Base-by-base conservation (phyloP, 306 rosid species). In the Delonix regia region DNA sequence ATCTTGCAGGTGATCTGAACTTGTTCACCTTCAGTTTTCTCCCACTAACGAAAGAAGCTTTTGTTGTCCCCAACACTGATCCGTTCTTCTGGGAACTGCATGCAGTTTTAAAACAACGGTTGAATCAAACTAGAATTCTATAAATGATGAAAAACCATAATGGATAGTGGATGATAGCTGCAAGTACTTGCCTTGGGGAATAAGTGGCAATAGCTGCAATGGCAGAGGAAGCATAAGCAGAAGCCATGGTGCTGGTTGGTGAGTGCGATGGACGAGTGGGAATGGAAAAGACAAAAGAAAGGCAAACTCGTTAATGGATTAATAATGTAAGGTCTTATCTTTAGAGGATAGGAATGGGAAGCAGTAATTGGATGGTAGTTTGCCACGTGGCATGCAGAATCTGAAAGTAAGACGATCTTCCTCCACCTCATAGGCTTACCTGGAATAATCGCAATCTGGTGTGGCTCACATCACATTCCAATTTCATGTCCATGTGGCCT, bases 331-430 rank as follows among this genome's bases (percentile, higher is more conserved):
- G 16, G 78, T 80, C 90, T 85, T 89, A 89, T 89, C 93, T 82
- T 2, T 30, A 0, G 66, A 82, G 84, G 91, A 88, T 85, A 85
- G 86, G 79, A 67, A 81, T 41, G 79, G 45, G 81, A 56, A 69
- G 66, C 11, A 55, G 69, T 39, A 52, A 80, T 80, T 85, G 89
- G 90, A 47, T 77, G 70, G 4, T 61, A 66, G 52, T 25, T 4
- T 81, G 91, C 88, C 91, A 89, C 81, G 90, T 87, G 89, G 87
- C 83, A 27, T n/a, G 1, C 24, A 84, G 82, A 89, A 89, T 89
- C 94, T 78, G 24, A 78, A 6, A 47, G 38, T 13, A 44, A 75
- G 56, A 10, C 19, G n/a, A n/a, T 47, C 52, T 4, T 47, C 52
- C n/a, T 47, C 52, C 52, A 47, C 52, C 0, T 13, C 47, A 10